phyloP scores from a whole-genome alignment of 495 filamentous ascomycete genomes.

The Penicillium cataractarum region DNA sequence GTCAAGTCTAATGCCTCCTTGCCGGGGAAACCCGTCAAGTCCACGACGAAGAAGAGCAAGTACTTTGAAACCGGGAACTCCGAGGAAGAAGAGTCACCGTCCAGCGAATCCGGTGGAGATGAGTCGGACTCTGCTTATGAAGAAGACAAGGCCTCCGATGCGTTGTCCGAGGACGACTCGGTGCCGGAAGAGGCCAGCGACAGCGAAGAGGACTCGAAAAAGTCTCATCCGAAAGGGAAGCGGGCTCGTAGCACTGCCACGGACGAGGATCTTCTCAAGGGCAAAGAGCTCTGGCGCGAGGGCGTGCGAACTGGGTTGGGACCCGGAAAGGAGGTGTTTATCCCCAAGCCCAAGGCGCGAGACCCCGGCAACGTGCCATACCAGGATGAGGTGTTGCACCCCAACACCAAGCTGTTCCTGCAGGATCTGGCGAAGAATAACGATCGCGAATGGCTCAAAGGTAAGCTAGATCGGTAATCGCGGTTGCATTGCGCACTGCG shows the following conservation, averaged over 20 bases:
- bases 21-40: constrained; percentile 34
- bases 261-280: constrained; percentile 31
- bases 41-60: constrained; percentile 60
- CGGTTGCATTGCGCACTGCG: background rate
- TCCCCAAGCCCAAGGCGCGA: constrained; percentile 70
- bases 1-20: constrained; percentile 49
- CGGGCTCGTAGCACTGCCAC: constrained; percentile 7
- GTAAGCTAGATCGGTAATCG: constrained; percentile 41
- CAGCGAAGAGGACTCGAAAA: constrained; percentile 28
- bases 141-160: constrained; percentile 23
- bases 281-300: constrained; percentile 59
- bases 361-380: constrained; percentile 69
- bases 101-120: constrained; percentile 25
- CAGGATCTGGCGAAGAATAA: constrained; percentile 77
- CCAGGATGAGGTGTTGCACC: constrained; percentile 69
- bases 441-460: constrained; percentile 78
- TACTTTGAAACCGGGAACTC: constrained; percentile 54
- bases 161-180: constrained; percentile 20
- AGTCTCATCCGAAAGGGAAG: constrained; percentile 22
- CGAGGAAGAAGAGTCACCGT: constrained; percentile 25
- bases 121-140: constrained; percentile 37
- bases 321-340: constrained; percentile 67
- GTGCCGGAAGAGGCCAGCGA: constrained; percentile 25
- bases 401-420: constrained; percentile 81
- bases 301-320: constrained; percentile 60